Conservation (phyloP, 1,284 basidiomycete species). For the Ganoderma lucidum region DNA sequence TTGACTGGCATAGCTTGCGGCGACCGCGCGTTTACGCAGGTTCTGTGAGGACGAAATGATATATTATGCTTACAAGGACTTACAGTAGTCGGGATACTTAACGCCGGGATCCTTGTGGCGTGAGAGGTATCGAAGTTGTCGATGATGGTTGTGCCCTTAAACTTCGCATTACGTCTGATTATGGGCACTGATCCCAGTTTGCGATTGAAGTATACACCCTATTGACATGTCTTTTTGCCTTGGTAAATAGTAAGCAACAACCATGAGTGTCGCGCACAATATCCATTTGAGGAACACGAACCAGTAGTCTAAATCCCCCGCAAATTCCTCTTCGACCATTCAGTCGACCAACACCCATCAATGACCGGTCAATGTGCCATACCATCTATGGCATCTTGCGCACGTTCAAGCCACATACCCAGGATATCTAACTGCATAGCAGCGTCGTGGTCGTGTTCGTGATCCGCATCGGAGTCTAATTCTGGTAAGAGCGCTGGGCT, state of each 20-base stretch:
- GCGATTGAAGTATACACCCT: neutral
- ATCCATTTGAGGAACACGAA: neutral
- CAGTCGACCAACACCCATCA: neutral
- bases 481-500: neutral
- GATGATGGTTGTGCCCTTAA: neutral
- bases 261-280: neutral
- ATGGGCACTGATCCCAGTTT: neutral
- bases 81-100: neutral
- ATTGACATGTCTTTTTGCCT: neutral
- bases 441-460: slow-evolving; percentile 24
- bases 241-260: neutral
- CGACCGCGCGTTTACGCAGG: neutral
- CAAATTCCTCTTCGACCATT: neutral
- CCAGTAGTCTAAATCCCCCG: neutral
- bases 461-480: neutral
- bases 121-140: neutral
- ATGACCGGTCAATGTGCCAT: neutral
- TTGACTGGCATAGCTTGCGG: neutral
- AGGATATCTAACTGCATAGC: slow-evolving; percentile 51
- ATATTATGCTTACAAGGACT: neutral
- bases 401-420: slow-evolving; percentile 52
- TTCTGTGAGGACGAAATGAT: neutral
- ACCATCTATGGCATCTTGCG: slow-evolving; percentile 28
- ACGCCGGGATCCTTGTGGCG: neutral
- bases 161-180: neutral